Base-by-base conservation (phyloP, 805 yeast species). In the Wickerhamiella brachini region DNA sequence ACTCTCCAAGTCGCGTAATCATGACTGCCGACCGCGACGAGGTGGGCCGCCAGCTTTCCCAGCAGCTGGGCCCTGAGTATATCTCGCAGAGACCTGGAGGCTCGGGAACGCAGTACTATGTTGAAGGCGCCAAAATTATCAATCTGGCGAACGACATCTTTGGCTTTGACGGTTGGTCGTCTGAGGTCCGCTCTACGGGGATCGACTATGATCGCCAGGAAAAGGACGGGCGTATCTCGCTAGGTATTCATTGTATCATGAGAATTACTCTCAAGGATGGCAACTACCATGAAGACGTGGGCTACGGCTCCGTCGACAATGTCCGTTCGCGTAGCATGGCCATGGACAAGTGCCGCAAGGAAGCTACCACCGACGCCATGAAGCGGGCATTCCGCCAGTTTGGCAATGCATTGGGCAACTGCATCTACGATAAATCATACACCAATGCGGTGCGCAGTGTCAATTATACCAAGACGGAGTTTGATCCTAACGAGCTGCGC, bases 361-460 rank as follows among this genome's bases (percentile, higher is more conserved):
- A 83, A 60, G 87, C 93, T 1, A 74, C 79, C 26, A 82, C 86
- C 0, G 86, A 83, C 64, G 96, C 85, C 0, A 66, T 83, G 52
- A 88, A 87, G 65, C 71, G 93, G 48, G 81, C 90, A 13, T 69
- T 89, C 49, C 70, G 94, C 54, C 80, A 83, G 56, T 85, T 87
- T 61, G 95, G 95, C 39, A 78, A 81, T 57, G 80, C 85, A 0
- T 66, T 83, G 52, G 90, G 90, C 0, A 66, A 66, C 55, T 70
- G 73, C 48, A 56, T 70, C 2, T 67, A 69, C 53, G 68, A 67
- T 51, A 51, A 52, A 22, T 49, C 48, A 12, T 69, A 60, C 51
- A 55, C 57, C 1, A 67, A 69, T 26, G 69, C 74, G 52, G 71
- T 80, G 50, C 69, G 71, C 45, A 71, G 72, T 51, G 72, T 76